phyloP scores from a whole-genome alignment of 2,329 filamentous ascomycete genomes.

The Penicillium sp. region DNA sequence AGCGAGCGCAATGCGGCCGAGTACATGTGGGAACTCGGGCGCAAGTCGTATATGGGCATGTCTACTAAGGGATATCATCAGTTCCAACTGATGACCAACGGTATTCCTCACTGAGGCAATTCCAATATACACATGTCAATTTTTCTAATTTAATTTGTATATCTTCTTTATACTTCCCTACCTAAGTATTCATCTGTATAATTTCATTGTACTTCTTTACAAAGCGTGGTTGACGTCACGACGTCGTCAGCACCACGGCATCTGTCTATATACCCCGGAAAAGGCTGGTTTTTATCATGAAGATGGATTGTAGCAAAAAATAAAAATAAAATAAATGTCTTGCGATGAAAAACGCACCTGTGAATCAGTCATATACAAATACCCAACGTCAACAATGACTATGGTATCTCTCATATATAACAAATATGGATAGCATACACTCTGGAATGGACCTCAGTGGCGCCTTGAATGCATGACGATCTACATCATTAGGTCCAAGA shows the following conservation, averaged over 20 bases:
- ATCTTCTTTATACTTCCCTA: too few species aligned
- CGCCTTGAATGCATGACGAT: conserved; percentile 11
- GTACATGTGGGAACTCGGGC: conserved; percentile 84
- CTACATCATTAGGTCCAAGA: background rate
- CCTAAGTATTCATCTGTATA: too few species aligned
- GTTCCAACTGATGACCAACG: conserved; percentile 95
- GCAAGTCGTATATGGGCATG: conserved; percentile 85
- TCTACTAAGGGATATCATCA: conserved; percentile 95
- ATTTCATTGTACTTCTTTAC: background rate
- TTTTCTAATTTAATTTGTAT: background rate
- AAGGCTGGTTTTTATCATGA: too few species aligned
- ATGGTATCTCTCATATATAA: background rate
- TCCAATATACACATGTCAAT: background rate
- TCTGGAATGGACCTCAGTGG: background rate
- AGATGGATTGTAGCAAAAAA: too few species aligned
- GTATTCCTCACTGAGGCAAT: conserved; percentile 73
- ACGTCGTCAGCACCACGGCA: too few species aligned
- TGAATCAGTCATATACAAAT: too few species aligned
- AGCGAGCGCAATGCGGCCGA: conserved; percentile 90
- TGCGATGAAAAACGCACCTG: too few species aligned
- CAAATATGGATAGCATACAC: too few species aligned
- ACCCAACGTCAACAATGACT: too few species aligned
- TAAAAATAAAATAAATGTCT: too few species aligned
- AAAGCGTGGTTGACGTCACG: too few species aligned
- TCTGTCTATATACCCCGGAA: too few species aligned